Conservation (phyloP, 2,329 filamentous ascomycete species). For the Catunica adiposa region DNA sequence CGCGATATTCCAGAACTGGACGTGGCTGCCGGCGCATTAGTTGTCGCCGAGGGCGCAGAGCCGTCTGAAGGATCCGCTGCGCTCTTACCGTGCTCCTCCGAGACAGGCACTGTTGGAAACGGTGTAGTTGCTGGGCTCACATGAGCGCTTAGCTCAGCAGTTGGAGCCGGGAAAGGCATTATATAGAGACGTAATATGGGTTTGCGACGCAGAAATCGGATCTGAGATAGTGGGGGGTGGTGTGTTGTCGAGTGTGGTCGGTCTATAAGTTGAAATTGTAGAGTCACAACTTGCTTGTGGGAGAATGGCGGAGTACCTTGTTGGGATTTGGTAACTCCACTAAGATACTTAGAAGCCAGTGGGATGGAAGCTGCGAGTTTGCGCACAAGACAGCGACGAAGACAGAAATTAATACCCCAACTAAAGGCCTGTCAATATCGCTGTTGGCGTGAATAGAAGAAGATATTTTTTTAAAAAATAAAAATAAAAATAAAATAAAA, state of each 20-base stretch:
- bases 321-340: background rate
- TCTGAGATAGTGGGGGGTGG: background rate
- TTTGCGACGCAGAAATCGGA: background rate
- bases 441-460: no score
- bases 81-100: background rate
- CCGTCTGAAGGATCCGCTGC: background rate
- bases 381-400: no score
- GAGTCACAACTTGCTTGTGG: background rate
- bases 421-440: no score
- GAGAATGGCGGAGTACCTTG: background rate
- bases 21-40: background rate
- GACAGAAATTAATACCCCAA: no score
- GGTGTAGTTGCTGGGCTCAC: background rate
- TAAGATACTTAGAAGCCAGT: background rate
- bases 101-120: background rate
- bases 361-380: no score
- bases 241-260: background rate
- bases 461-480: no score
- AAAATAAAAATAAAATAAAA: no score
- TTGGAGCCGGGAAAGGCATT: background rate
- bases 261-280: no score
- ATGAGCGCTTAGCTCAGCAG: background rate
- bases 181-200: background rate
- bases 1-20: constrained; percentile 1
- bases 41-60: background rate